phyloP scores from a whole-genome alignment of 2,329 filamentous ascomycete species.

The Rhynchosporium secalis region DNA sequence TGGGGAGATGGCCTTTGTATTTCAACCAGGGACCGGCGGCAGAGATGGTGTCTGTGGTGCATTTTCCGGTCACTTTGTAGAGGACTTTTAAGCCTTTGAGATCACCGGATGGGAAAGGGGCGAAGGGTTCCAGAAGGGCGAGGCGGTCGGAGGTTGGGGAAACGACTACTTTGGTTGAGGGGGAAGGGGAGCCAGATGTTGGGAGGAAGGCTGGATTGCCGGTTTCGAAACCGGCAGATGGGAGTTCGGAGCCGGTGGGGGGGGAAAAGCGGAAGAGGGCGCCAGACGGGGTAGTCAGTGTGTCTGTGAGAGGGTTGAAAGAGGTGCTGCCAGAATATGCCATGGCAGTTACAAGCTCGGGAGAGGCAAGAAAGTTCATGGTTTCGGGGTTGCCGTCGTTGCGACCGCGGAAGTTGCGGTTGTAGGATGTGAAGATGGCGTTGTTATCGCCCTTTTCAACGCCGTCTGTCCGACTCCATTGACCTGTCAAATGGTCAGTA shows the following conservation, averaged over 20 bases:
- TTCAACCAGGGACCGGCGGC: constrained; percentile 97
- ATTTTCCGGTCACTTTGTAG: constrained; percentile 96
- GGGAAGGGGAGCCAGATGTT: constrained; percentile 69
- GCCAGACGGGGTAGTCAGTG: constrained; percentile 76
- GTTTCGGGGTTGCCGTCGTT: constrained; percentile 96
- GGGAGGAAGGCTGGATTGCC: constrained; percentile 76
- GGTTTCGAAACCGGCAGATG: constrained; percentile 66
- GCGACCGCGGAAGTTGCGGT: constrained; percentile 95
- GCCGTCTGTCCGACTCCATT: constrained; percentile 91
- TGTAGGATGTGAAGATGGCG: constrained; percentile 95
- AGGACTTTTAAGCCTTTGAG: constrained; percentile 79
- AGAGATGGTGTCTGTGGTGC: constrained; percentile 98
- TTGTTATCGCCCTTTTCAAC: constrained; percentile 83
- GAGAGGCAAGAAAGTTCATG: constrained; percentile 98
- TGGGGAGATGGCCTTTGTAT: constrained; percentile 98
- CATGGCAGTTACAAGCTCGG: constrained; percentile 96
- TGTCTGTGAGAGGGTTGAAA: constrained; percentile 94
- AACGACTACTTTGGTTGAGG: constrained; percentile 71
- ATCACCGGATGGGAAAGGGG: constrained; percentile 75
- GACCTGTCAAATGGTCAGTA: constrained; percentile 55
- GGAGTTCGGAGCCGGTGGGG: constrained; percentile 68
- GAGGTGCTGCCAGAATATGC: constrained; percentile 88
- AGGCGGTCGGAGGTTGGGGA: constrained; percentile 87
- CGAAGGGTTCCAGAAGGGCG: constrained; percentile 87
- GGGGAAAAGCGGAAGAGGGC: constrained; percentile 82